Percentiles rank a stretch among this genome's conserved stretches.
Conservation (phyloP, 768 basidiomycete species). For the Phallus indusiatus region DNA sequence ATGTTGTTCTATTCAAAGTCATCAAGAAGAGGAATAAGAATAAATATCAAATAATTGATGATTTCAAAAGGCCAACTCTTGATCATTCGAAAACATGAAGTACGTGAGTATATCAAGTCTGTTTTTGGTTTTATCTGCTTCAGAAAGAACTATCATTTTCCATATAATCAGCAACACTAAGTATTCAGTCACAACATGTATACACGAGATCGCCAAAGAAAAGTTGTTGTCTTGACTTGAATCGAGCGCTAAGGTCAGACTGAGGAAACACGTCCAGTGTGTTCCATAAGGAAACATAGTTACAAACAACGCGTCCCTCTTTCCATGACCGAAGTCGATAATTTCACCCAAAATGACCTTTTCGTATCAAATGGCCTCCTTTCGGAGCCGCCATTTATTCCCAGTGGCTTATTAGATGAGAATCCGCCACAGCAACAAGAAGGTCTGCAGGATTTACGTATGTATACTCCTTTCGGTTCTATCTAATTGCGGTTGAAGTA, state of each 20-base stretch:
- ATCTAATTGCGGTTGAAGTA: background rate
- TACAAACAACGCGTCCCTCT: background rate
- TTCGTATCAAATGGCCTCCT: slow-evolving; percentile 1
- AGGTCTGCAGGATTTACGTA: background rate
- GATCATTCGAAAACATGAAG: no score
- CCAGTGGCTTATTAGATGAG: background rate
- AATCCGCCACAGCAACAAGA: background rate
- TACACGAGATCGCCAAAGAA: no score
- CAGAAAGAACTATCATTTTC: background rate
- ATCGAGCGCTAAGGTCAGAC: no score
- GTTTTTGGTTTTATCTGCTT: background rate
- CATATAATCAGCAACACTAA: no score
- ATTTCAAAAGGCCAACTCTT: no score
- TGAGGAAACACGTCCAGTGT: background rate
- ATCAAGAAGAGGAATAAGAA: no score
- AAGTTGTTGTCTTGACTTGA: no score
- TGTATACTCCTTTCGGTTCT: background rate
- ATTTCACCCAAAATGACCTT: background rate
- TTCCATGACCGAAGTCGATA: background rate
- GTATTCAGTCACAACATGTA: no score
- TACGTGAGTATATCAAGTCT: background rate
- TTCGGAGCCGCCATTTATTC: slow-evolving; percentile 3
- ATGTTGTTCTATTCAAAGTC: no score
- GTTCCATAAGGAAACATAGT: background rate
- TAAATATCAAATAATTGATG: no score